Evolutionary conservation across 2,329 filamentous ascomycete species (phyloP).

Genomic region (Boeremia lycopersici): DNA sequence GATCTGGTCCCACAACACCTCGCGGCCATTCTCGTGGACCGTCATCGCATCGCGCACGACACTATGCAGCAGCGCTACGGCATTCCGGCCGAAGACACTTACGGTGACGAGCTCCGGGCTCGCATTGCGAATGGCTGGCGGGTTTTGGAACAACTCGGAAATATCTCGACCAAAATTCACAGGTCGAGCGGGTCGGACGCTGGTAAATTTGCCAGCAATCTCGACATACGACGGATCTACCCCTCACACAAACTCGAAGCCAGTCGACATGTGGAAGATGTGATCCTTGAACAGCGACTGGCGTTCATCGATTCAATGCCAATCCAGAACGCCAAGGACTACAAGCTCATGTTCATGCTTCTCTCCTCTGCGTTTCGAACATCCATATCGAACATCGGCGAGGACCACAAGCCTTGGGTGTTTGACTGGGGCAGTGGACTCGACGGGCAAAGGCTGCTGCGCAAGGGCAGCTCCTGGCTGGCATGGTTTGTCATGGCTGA

Average conservation of each 20-base stretch:
- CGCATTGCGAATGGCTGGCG: slow-evolving; percentile 39
- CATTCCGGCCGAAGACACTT: slow-evolving; percentile 38
- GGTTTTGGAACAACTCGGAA: slow-evolving; percentile 31
- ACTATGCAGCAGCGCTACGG: slow-evolving; percentile 28
- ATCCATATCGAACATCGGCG: slow-evolving; percentile 30
- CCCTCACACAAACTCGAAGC: slow-evolving; percentile 26
- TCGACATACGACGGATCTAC: slow-evolving; percentile 20
- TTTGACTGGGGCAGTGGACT: slow-evolving; percentile 39
- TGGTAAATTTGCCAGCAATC: slow-evolving; percentile 17
- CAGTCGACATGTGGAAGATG: slow-evolving; percentile 25
- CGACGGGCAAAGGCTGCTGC: slow-evolving; percentile 30
- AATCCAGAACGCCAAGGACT: slow-evolving; percentile 31
- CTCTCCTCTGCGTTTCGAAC: slow-evolving; percentile 38
- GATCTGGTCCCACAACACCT: slow-evolving; percentile 37
- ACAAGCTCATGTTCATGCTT: slow-evolving; percentile 40
- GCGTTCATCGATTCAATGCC: slow-evolving; percentile 28
- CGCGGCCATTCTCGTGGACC: slow-evolving; percentile 38
- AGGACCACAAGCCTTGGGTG: slow-evolving; percentile 32
- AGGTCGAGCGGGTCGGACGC: slow-evolving; percentile 2
- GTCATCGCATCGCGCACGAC: slow-evolving; percentile 32
- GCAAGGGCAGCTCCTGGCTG: slow-evolving; percentile 39
- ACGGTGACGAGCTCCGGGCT: slow-evolving; percentile 35
- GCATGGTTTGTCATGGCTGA: slow-evolving; percentile 42
- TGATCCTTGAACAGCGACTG: slow-evolving; percentile 27
- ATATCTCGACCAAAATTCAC: slow-evolving; percentile 33